phyloP scores from a whole-genome alignment of 495 filamentous ascomycete genomes.

The Eremomyces bilateralis region DNA sequence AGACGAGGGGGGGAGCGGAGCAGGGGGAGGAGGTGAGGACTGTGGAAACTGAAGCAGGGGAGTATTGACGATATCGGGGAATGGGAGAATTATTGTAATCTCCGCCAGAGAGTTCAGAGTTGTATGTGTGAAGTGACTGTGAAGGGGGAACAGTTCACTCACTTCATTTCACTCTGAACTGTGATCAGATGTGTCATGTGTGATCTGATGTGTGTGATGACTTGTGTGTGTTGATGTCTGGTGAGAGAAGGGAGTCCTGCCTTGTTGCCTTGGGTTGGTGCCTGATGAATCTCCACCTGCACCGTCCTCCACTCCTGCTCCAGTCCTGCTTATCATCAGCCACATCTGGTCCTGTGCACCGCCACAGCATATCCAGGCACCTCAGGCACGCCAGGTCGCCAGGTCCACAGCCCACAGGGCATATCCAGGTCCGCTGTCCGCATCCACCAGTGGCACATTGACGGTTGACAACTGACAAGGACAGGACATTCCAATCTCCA shows the following conservation, averaged over 20 bases:
- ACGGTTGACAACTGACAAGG: neutral
- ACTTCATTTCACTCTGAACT: neutral
- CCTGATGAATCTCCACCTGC: too few species aligned
- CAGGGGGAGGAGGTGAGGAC: neutral
- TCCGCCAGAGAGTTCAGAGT: neutral
- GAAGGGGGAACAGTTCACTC: neutral
- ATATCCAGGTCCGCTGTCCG: too few species aligned
- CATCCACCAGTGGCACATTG: neutral
- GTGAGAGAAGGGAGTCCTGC: too few species aligned
- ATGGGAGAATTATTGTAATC: neutral
- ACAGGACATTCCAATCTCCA: neutral
- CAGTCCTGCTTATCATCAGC: too few species aligned
- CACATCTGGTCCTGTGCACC: too few species aligned
- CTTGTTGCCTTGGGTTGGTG: too few species aligned
- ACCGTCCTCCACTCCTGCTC: too few species aligned
- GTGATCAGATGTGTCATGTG: neutral
- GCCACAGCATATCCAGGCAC: too few species aligned
- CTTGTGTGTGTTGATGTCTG: too few species aligned
- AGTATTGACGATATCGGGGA: too few species aligned
- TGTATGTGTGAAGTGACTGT: neutral
- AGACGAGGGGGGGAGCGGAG: neutral
- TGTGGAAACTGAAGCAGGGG: neutral
- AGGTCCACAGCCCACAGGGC: too few species aligned
- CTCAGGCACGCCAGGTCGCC: too few species aligned
- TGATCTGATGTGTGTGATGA: neutral